These are phyloP conservation scores for Cryomyces minteri DNA, from an alignment of 495 filamentous ascomycete genomes.

Conservation along the genomic window DNA sequence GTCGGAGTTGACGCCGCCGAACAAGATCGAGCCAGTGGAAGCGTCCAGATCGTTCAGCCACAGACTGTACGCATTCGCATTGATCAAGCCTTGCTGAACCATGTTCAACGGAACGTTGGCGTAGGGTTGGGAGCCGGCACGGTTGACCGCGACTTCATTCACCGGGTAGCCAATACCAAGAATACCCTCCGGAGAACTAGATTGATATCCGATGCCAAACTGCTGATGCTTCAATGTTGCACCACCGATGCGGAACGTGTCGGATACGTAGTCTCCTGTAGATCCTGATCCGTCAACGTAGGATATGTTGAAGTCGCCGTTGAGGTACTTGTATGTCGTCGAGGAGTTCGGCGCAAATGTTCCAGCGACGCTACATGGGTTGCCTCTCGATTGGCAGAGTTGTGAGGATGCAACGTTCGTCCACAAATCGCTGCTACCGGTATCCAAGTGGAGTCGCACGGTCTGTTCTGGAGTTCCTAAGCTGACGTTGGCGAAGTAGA, in stretches of 20 bases:
- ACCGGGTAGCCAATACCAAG: constrained; percentile 76
- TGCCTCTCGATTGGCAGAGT: constrained; percentile 29
- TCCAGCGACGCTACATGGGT: constrained; percentile 17
- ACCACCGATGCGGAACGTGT: constrained; percentile 52
- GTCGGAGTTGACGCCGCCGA: constrained; percentile 75
- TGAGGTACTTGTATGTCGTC: constrained; percentile 62
- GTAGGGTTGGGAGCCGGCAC: constrained; percentile 41
- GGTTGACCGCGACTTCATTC: constrained; percentile 64
- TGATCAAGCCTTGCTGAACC: constrained; percentile 48
- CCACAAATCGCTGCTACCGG: constrained; percentile 79
- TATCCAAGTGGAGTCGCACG: constrained; percentile 28
- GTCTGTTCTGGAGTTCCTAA: constrained; percentile 27
- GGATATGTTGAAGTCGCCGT: constrained; percentile 69
- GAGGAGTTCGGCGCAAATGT: constrained; percentile 49
- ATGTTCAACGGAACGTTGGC: constrained; percentile 63
- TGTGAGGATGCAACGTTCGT: constrained; percentile 47
- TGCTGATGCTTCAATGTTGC: constrained; percentile 45
- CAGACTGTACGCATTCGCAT: constrained; percentile 68
- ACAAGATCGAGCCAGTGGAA: constrained; percentile 62
- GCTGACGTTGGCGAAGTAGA: constrained; percentile 29
- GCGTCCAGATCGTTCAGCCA: constrained; percentile 70
- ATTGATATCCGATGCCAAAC: constrained; percentile 71
- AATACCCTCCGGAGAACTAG: constrained; percentile 57
- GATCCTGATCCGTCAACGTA: constrained; percentile 81
- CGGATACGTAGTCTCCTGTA: constrained; percentile 64